These are phyloP conservation scores for Rhodotorula mucilaginosa DNA, from an alignment of 1,284 basidiomycete genomes.

Conservation along the genomic window DNA sequence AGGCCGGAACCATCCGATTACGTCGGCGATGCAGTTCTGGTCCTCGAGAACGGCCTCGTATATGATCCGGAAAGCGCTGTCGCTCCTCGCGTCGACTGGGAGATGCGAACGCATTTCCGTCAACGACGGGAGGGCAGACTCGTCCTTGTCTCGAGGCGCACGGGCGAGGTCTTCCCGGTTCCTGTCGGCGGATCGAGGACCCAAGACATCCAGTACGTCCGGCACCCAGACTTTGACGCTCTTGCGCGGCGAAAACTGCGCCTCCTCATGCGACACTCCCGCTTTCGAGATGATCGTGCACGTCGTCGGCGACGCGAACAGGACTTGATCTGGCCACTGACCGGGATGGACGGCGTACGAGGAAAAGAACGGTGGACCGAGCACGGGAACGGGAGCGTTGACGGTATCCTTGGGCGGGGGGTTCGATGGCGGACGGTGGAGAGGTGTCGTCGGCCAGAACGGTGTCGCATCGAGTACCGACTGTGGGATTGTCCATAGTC, in stretches of 20 bases:
- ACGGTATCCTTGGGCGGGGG: neutral
- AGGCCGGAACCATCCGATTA: slow-evolving; percentile 3
- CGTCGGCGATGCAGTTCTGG: slow-evolving; percentile 21
- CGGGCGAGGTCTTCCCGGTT: neutral
- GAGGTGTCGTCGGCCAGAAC: neutral
- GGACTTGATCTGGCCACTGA: slow-evolving; percentile 17
- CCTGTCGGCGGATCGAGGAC: neutral
- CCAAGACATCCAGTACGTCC: neutral
- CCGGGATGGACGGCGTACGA: slow-evolving; percentile 21
- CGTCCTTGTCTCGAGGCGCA: neutral
- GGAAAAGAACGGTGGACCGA: slow-evolving; percentile 21
- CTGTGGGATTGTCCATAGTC: slow-evolving; percentile 12
- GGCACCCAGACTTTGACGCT: slow-evolving; percentile 18
- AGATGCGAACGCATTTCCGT: neutral
- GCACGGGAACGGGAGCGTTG: neutral
- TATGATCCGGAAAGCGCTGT: slow-evolving; percentile 3
- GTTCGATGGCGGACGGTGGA: neutral
- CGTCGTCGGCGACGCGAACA: slow-evolving; percentile 5
- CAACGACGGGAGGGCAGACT: neutral
- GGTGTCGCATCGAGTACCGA: slow-evolving; percentile 5
- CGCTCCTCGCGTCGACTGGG: neutral
- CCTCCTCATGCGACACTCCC: neutral
- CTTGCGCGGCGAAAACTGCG: slow-evolving; percentile 1
- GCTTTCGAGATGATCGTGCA: slow-evolving; percentile 15
- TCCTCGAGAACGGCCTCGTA: slow-evolving; percentile 16